These are phyloP conservation scores for Xylariaceae sp. DNA, from an alignment of 2,329 filamentous ascomycete genomes.

Conservation along the genomic window DNA sequence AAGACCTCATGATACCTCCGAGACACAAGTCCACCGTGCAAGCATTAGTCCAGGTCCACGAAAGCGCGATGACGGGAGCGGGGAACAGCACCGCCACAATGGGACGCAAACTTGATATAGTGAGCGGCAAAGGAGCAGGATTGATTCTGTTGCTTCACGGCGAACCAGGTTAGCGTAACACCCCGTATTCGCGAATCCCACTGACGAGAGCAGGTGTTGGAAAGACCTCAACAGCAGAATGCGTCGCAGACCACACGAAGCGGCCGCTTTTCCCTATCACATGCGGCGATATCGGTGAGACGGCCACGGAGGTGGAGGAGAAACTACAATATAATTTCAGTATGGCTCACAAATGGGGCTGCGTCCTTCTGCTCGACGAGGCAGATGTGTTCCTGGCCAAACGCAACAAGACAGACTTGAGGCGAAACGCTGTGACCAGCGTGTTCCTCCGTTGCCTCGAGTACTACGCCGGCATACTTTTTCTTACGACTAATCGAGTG, in stretches of 20 bases:
- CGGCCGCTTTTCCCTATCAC: slow-evolving; percentile 18
- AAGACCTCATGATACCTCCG: slow-evolving; percentile 11
- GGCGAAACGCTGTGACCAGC: slow-evolving; percentile 12
- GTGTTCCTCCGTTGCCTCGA: slow-evolving; percentile 10
- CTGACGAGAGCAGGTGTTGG: slow-evolving; percentile 10
- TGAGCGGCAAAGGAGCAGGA: slow-evolving; percentile 14
- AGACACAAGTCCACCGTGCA: slow-evolving; percentile 11
- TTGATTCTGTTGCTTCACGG: slow-evolving; percentile 16
- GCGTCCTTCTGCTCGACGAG: slow-evolving; percentile 13
- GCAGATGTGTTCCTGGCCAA: slow-evolving; percentile 13
- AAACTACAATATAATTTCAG: slow-evolving; percentile 9
- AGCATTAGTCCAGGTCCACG: slow-evolving; percentile 13
- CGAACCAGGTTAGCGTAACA: slow-evolving; percentile 10
- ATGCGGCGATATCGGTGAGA: slow-evolving; percentile 15
- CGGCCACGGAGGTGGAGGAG: slow-evolving; percentile 8
- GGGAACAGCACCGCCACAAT: neutral
- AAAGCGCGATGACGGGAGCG: neutral
- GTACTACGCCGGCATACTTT: slow-evolving; percentile 10
- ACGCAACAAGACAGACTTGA: slow-evolving; percentile 8
- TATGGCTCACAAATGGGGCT: slow-evolving; percentile 15
- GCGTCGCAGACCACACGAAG: slow-evolving; percentile 15
- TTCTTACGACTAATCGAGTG: slow-evolving; percentile 11
- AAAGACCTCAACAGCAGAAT: slow-evolving; percentile 18
- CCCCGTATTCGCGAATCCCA: neutral
- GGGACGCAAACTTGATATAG: slow-evolving; percentile 11